phyloP scores from a whole-genome alignment of 2,329 filamentous ascomycete species.

The Fusarium nanum region DNA sequence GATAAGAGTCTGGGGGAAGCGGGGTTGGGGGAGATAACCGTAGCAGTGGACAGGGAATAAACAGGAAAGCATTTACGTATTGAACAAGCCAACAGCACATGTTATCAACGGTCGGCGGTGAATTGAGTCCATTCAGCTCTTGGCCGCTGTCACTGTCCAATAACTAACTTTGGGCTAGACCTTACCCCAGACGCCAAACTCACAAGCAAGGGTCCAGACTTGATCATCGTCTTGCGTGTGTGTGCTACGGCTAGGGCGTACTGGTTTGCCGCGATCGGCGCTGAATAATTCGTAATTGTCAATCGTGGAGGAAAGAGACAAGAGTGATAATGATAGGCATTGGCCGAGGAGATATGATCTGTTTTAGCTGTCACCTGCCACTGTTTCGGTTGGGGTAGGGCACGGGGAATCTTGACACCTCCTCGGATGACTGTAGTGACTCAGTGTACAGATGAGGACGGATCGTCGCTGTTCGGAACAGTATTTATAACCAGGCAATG shows the following conservation, averaged over 20 bases:
- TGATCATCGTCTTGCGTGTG: background rate
- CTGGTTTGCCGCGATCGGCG: slow-evolving; percentile 14
- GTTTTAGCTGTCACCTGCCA: background rate
- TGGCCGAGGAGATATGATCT: background rate
- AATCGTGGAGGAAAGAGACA: background rate
- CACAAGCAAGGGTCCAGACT: background rate
- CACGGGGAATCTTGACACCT: background rate
- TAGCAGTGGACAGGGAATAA: background rate
- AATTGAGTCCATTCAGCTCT: background rate
- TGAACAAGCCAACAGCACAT: background rate
- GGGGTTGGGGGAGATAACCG: background rate
- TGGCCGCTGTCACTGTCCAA: background rate
- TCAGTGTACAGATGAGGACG: no score
- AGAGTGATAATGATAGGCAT: background rate
- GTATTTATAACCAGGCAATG: background rate
- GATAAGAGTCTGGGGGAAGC: slow-evolving; percentile 19
- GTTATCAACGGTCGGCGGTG: slow-evolving; percentile 8
- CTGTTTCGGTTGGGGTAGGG: background rate
- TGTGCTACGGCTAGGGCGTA: slow-evolving; percentile 4
- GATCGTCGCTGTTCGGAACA: background rate
- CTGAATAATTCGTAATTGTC: background rate
- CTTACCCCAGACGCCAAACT: slow-evolving; percentile 26
- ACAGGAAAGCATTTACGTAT: background rate
- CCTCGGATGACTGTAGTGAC: no score
- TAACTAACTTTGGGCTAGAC: background rate